Evolutionary conservation across 2,329 filamentous ascomycete genomes (phyloP).

Genomic region (Xylariales sp.): DNA sequence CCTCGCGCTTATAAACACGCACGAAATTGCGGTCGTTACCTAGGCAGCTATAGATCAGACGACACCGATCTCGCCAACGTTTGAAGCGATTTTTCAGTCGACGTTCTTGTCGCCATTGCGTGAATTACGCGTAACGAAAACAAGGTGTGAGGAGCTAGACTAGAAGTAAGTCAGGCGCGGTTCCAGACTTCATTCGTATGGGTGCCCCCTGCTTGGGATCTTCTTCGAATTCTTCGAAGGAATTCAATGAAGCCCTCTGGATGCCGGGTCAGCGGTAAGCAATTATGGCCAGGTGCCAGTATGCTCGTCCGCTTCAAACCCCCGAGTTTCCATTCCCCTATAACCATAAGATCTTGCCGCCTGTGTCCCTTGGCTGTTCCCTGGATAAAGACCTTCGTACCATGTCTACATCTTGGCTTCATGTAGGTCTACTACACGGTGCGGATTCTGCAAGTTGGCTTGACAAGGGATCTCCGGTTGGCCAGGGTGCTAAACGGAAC

Average conservation of each 20-base stretch:
- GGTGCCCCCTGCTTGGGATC: no score
- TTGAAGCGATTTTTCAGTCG: background rate
- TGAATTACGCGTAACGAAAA: background rate
- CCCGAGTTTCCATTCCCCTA: no score
- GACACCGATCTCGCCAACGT: background rate
- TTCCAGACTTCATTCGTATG: no score
- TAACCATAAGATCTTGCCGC: no score
- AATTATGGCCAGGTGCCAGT: no score
- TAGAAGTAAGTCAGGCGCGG: no score
- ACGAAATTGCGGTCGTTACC: background rate
- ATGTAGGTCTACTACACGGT: background rate
- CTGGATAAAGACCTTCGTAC: background rate
- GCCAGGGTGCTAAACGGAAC: background rate
- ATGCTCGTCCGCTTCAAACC: no score
- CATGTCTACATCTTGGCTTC: background rate
- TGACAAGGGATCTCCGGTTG: background rate
- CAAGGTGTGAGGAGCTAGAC: background rate
- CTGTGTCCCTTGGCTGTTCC: background rate
- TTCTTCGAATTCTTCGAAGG: no score
- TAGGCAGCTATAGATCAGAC: conserved; percentile 1
- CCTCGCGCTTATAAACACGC: background rate
- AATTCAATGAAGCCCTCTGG: no score
- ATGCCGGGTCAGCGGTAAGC: no score
- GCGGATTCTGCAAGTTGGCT: background rate
- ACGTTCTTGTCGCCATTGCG: background rate